A percentile compares a stretch with the other conserved stretches of the same genome.
phyloP scores from a whole-genome alignment of 2,329 filamentous ascomycete genomes.

The Aureobasidium sp. region DNA sequence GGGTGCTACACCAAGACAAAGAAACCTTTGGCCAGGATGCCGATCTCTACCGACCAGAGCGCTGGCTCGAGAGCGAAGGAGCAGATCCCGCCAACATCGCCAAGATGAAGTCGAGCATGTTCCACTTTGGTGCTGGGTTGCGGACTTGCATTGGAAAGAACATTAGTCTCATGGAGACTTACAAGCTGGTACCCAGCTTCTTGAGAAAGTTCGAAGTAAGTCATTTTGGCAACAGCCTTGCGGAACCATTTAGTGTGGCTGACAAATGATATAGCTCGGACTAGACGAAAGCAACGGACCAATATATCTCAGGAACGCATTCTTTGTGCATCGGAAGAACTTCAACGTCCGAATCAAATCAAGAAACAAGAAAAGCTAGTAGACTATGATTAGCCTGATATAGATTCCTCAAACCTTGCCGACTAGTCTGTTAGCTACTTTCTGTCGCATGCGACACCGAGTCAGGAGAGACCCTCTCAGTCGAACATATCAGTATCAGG shows the following conservation, averaged over 20 bases:
- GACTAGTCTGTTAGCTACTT: too few relatives aligned
- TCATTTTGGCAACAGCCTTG: background rate
- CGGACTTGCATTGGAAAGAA: constrained; percentile 60
- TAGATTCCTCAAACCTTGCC: too few relatives aligned
- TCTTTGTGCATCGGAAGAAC: too few relatives aligned
- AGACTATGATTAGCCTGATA: too few relatives aligned
- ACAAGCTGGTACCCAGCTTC: constrained; percentile 49
- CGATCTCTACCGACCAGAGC: background rate
- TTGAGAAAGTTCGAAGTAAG: constrained; percentile 37
- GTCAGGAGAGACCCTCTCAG: background rate
- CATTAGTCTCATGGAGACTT: constrained; percentile 43
- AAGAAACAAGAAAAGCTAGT: too few relatives aligned
- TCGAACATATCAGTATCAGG: background rate
- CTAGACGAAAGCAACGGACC: too few relatives aligned
- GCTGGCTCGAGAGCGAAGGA: background rate
- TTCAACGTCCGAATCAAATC: too few relatives aligned
- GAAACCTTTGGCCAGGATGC: background rate
- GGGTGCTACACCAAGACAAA: background rate
- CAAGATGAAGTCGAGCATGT: background rate
- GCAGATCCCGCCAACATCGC: background rate
- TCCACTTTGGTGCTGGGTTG: constrained; percentile 48
- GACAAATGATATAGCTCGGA: constrained; percentile 20
- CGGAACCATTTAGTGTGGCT: too few relatives aligned
- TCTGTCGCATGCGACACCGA: too few relatives aligned
- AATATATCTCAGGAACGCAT: too few relatives aligned